These are phyloP conservation scores for Leptographium radiaticola DNA, from an alignment of 2,329 filamentous ascomycete genomes.

Conservation along the genomic window DNA sequence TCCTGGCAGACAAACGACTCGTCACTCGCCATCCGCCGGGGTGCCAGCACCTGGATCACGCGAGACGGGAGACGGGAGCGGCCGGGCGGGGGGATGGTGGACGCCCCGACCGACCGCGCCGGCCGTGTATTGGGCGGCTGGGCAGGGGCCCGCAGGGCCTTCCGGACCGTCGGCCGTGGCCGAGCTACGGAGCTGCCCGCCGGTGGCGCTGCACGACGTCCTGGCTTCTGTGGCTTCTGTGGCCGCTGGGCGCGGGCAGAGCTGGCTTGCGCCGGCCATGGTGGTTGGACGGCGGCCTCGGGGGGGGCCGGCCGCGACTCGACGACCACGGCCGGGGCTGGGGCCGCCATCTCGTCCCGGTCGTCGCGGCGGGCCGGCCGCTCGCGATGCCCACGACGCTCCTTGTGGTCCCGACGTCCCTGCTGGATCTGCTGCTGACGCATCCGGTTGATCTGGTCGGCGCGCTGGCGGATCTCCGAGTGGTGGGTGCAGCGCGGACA, in stretches of 20 bases:
- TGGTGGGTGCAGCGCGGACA: constrained; percentile 1
- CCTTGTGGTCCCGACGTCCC: too few species aligned
- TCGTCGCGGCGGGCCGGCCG: too few species aligned
- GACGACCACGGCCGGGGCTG: background rate
- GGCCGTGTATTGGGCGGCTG: too few species aligned
- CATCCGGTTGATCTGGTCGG: too few species aligned
- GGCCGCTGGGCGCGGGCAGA: background rate
- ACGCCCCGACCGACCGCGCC: too few species aligned
- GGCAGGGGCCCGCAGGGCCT: too few species aligned
- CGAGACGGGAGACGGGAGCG: background rate
- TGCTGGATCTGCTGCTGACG: background rate
- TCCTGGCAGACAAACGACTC: constrained; percentile 6
- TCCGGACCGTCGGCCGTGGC: too few species aligned
- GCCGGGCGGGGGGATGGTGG: too few species aligned
- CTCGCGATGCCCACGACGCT: too few species aligned
- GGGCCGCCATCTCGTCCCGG: too few species aligned
- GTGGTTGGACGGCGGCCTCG: too few species aligned
- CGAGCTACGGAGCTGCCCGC: too few species aligned
- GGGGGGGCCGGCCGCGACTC: background rate
- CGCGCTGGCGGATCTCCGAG: background rate
- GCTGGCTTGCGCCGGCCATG: background rate
- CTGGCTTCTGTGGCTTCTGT: background rate
- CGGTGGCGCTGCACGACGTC: background rate
- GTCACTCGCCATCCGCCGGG: background rate
- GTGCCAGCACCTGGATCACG: background rate